phyloP scores from a whole-genome alignment of 1,284 basidiomycete genomes.

The Malassezia dermatis region DNA sequence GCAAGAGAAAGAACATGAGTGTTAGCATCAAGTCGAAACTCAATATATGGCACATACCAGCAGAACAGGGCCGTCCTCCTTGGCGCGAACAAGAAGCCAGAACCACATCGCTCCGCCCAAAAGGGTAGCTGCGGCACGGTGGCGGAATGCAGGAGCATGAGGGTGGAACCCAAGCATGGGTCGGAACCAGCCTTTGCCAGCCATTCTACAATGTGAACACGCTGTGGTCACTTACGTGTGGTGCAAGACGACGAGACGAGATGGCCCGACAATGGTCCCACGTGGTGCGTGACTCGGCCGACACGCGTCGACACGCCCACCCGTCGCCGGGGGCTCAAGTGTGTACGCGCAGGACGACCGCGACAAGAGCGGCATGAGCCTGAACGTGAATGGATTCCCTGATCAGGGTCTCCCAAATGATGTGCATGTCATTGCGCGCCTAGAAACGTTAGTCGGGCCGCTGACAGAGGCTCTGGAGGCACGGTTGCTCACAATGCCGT shows the following conservation, averaged over 20 bases:
- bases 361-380: constrained; percentile 17
- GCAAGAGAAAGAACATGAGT: neutral
- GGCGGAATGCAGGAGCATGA: constrained; percentile 39
- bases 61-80: constrained; percentile 45
- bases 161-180: constrained; percentile 40
- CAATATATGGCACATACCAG: constrained; percentile 22
- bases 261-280: neutral
- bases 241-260: neutral
- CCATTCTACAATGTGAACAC: constrained; percentile 1
- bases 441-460: constrained; percentile 17
- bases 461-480: constrained; percentile 9
- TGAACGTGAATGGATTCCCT: constrained; percentile 24
- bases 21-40: neutral
- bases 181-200: constrained; percentile 29
- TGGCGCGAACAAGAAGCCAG: constrained; percentile 45
- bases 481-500: neutral
- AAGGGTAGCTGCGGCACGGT: constrained; percentile 36
- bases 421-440: constrained; percentile 7
- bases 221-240: neutral
- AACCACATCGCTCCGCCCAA: constrained; percentile 47
- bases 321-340: neutral
- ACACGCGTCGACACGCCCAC: neutral
- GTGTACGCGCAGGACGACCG: constrained; percentile 5
- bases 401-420: constrained; percentile 18
- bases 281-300: constrained; percentile 4